Evolutionary conservation across 768 basidiomycete species (phyloP).

Genomic region (Chalciporus sphaerocephalus): DNA sequence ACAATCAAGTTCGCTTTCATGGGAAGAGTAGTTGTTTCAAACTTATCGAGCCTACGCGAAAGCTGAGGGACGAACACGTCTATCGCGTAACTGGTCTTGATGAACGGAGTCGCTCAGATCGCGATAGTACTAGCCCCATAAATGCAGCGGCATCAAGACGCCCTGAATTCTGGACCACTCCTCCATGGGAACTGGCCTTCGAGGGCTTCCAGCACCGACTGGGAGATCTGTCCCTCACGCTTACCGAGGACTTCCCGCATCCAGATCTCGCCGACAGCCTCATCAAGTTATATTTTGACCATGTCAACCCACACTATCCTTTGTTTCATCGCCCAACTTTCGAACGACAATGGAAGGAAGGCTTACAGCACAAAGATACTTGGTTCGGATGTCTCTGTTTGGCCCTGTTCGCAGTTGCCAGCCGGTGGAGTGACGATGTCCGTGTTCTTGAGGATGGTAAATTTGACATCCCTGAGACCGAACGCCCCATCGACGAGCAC

Average conservation of each 20-base stretch:
- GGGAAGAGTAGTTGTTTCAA: slow-evolving; percentile 57
- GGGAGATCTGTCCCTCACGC: slow-evolving; percentile 28
- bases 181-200: slow-evolving; percentile 58
- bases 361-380: slow-evolving; percentile 48
- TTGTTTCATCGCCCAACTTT: slow-evolving; percentile 73
- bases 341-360: slow-evolving; percentile 51
- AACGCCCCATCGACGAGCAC: slow-evolving; percentile 24
- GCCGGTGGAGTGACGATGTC: slow-evolving; percentile 60
- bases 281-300: slow-evolving; percentile 64
- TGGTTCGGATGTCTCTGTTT: slow-evolving; percentile 63
- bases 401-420: slow-evolving; percentile 63
- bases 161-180: slow-evolving; percentile 53
- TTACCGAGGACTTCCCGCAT: slow-evolving; percentile 55
- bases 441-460: slow-evolving; percentile 45
- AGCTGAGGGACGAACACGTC: slow-evolving; percentile 49
- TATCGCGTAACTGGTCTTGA: slow-evolving; percentile 31
- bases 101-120: slow-evolving; percentile 11
- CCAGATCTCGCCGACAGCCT: slow-evolving; percentile 53
- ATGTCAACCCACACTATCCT: slow-evolving; percentile 57
- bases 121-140: slow-evolving; percentile 19
- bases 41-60: slow-evolving; percentile 50
- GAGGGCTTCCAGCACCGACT: slow-evolving; percentile 40
- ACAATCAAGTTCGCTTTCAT: slow-evolving; percentile 52
- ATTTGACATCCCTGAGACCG: slow-evolving; percentile 19
- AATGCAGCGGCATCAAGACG: slow-evolving; percentile 33